These are phyloP conservation scores for Diutina neorugosa DNA, from an alignment of 1,139 yeast genomes.

Conservation along the genomic window DNA sequence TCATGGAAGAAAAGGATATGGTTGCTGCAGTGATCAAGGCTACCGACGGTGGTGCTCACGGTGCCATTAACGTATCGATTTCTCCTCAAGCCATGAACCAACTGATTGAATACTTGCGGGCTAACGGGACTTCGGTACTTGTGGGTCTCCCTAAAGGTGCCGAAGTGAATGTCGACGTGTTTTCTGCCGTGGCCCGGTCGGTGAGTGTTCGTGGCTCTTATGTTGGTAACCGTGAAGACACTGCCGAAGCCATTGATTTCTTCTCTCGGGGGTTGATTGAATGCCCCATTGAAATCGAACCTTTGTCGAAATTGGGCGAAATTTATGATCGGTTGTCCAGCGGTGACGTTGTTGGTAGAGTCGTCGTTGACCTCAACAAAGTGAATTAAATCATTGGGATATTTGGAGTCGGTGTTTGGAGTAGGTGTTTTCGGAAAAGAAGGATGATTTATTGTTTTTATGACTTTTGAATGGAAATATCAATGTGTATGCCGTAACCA, in stretches of 20 bases:
- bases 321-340: slow-evolving; percentile 58
- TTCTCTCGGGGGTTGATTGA: slow-evolving; percentile 56
- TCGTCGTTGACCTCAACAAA: slow-evolving; percentile 50
- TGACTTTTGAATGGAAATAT: no score
- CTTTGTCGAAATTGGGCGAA: slow-evolving; percentile 45
- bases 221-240: slow-evolving; percentile 73
- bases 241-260: slow-evolving; percentile 68
- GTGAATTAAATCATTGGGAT: slow-evolving; percentile 7
- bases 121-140: slow-evolving; percentile 66
- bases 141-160: slow-evolving; percentile 77
- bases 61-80: slow-evolving; percentile 69
- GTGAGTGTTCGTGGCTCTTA: slow-evolving; percentile 61
- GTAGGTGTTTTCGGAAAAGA: no score
- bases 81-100: slow-evolving; percentile 61
- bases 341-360: slow-evolving; percentile 65
- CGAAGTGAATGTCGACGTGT: slow-evolving; percentile 46
- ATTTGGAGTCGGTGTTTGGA: no score
- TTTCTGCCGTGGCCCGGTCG: slow-evolving; percentile 53
- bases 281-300: slow-evolving; percentile 57
- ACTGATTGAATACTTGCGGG: slow-evolving; percentile 58
- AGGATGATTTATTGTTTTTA: no score
- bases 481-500: no score
- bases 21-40: slow-evolving; percentile 42
- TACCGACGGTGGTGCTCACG: slow-evolving; percentile 77
- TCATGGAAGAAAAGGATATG: slow-evolving; percentile 41